Conservation (phyloP, 495 filamentous ascomycete genomes). For the Podospora fimiseda region DNA sequence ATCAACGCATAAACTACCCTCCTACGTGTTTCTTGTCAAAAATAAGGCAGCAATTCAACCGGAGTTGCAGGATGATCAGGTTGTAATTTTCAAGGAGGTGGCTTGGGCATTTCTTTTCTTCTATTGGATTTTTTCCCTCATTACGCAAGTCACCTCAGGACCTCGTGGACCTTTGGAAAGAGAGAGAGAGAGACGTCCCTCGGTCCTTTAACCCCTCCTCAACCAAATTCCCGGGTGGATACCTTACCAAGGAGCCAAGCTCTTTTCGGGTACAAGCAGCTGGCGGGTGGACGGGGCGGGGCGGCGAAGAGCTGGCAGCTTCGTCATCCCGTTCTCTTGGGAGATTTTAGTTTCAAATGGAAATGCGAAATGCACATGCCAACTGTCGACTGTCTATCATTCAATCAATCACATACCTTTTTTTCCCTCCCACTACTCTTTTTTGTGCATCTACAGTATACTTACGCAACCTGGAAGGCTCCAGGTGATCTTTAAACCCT, state of each 20-base stretch:
- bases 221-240: neutral
- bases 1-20: slow-evolving; percentile 33
- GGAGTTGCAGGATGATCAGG: slow-evolving; percentile 7
- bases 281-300: too few relatives aligned
- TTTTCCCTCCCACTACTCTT: neutral
- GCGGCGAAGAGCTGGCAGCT: neutral
- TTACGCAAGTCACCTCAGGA: neutral
- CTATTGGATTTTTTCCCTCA: too few relatives aligned
- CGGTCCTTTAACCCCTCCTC: neutral
- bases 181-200: too few relatives aligned
- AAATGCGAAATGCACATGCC: neutral
- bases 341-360: neutral
- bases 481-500: neutral
- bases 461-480: too few relatives aligned
- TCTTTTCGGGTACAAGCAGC: neutral
- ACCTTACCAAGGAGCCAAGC: neutral
- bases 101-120: too few relatives aligned
- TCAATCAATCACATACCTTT: neutral
- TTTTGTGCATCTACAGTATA: too few relatives aligned
- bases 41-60: slow-evolving; percentile 15
- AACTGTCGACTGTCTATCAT: neutral
- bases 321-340: neutral
- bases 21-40: slow-evolving; percentile 6
- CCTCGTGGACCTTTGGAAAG: neutral
- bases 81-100: slow-evolving; percentile 19